These are phyloP conservation scores for Curvularia sp. DNA, from an alignment of 2,329 filamentous ascomycete genomes.

Conservation along the genomic window DNA sequence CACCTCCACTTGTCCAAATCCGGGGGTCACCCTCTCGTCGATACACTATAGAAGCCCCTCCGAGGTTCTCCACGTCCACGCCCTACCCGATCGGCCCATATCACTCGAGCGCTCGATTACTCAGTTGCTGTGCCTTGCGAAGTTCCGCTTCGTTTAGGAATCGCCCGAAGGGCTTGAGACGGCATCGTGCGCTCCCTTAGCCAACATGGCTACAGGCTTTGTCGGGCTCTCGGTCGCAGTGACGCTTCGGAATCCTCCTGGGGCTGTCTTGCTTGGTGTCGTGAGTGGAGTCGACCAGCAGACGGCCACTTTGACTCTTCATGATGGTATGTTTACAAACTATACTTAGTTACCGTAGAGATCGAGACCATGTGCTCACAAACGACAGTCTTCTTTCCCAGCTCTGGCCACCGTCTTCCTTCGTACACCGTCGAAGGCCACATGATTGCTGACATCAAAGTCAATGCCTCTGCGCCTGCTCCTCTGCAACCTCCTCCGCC, in stretches of 20 bases:
- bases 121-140: neutral
- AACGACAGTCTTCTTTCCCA: slow-evolving; percentile 60
- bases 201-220: slow-evolving; percentile 69
- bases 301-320: slow-evolving; percentile 67
- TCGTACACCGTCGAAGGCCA: slow-evolving; percentile 65
- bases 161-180: slow-evolving; percentile 7
- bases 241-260: slow-evolving; percentile 70
- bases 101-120: neutral
- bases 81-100: neutral
- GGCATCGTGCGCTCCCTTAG: slow-evolving; percentile 1
- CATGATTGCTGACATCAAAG: slow-evolving; percentile 66
- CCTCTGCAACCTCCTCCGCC: slow-evolving; percentile 26
- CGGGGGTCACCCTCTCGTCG: slow-evolving; percentile 16
- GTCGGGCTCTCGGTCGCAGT: slow-evolving; percentile 79
- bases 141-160: slow-evolving; percentile 12
- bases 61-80: neutral
- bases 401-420: slow-evolving; percentile 60
- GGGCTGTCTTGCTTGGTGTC: slow-evolving; percentile 71
- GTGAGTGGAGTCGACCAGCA: slow-evolving; percentile 74
- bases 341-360: neutral
- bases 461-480: slow-evolving; percentile 50
- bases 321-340: slow-evolving; percentile 65
- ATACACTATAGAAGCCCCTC: neutral
- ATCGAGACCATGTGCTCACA: slow-evolving; percentile 8
- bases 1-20: slow-evolving; percentile 12